Base-by-base conservation (phyloP, 1,284 basidiomycete genomes). In the Heterobasidion irregulare region DNA sequence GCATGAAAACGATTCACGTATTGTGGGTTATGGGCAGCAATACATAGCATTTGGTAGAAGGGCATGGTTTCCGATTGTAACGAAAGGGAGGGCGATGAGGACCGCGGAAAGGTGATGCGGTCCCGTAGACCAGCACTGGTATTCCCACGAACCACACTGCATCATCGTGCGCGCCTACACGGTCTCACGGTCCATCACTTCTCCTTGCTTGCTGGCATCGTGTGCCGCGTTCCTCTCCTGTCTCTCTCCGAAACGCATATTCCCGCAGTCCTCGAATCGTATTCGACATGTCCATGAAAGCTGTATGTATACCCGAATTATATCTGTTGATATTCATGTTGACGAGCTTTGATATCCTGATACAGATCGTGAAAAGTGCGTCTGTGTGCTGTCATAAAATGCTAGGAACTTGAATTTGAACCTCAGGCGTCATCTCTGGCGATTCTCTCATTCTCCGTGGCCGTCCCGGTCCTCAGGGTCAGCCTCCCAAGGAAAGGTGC, bases 401-500 rank as follows among this genome's bases (percentile, higher is more conserved):
- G 49, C 57, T 55, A 36, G 60, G 47, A 4, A 13, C 35, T 43
- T 53, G 65, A 58, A 64, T 63, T 63, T 59, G 50, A 57, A 47
- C 26, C 26, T 26, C 65, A 94, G 92, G 89, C 67, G 91, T 92
- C 62, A 80, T 91, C 61, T 94, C 92, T 53, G 92, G 92, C 48
- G 94, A 95, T 70, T 89, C 92, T 48, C 82, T 96, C 55, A 78
- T 94, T 57, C 74, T 95, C 57, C 83, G 92, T 64, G 86, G 84
- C 61, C 79, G 84, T 56, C 80, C 83, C 15, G 86, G 86, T 32
- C 81, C 84, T 7, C 87, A 91, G 66, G 91, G 91, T 2, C 89
- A 93, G 70, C 80, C 84, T 53, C 84, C 90, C 8, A 94, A 94
- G 76, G 92, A 96, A 72, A 80, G 91, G 92, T 90, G 63, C 59